phyloP scores from a whole-genome alignment of 768 basidiomycete genomes.

The Chalciporus sphaerocephalus region DNA sequence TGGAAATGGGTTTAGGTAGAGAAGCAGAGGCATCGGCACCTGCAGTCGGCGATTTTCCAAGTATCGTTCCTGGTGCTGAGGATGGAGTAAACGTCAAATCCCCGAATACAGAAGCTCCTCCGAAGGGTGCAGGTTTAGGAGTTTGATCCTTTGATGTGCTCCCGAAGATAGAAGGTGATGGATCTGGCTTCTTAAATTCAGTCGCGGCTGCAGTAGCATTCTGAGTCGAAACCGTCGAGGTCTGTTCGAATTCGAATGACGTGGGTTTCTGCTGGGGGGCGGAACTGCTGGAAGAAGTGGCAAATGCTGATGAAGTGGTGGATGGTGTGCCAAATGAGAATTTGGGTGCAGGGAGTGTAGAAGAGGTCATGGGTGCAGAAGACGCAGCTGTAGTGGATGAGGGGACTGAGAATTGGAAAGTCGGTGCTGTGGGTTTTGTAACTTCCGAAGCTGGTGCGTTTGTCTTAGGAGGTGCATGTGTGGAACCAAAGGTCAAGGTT shows the following conservation, averaged over 20 bases:
- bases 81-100: conserved; percentile 15
- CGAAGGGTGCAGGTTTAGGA: conserved; percentile 23
- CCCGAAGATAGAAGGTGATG: conserved; percentile 21
- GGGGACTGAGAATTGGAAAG: conserved; percentile 22
- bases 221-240: conserved; percentile 24
- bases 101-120: conserved; percentile 18
- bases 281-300: conserved; percentile 5
- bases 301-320: conserved; percentile 1
- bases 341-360: conserved; percentile 15
- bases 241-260: conserved; percentile 17
- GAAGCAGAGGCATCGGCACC: conserved; percentile 22
- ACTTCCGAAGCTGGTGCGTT: conserved; percentile 3
- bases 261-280: conserved; percentile 20
- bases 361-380: conserved; percentile 3
- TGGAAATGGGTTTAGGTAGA: conserved; percentile 13
- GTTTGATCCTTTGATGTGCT: conserved; percentile 12
- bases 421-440: conserved; percentile 13
- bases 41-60: conserved; percentile 11
- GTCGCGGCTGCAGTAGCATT: conserved; percentile 15
- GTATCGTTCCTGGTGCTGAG: conserved; percentile 8
- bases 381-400: conserved; percentile 1
- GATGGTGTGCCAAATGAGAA: conserved; percentile 27
- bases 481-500: conserved; percentile 6
- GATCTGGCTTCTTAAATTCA: conserved; percentile 25
- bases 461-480: conserved; percentile 8